Evolutionary conservation across 148 eudicot genomes (phyloP).

Genomic region (Salicornia ramosissima): DNA sequence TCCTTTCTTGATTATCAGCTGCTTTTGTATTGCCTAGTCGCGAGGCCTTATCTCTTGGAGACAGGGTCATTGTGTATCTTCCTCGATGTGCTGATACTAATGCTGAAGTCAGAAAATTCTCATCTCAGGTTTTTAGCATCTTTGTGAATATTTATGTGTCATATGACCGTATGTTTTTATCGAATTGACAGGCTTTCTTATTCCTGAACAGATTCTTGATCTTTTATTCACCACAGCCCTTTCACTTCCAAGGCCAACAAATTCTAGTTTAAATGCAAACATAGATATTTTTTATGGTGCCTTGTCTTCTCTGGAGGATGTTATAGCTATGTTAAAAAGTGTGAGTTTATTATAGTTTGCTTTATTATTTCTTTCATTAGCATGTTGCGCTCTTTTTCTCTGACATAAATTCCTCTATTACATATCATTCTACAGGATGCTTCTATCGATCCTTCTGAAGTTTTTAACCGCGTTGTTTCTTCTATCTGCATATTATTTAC

Average conservation of each 20-base stretch:
- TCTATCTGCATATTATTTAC: constrained; percentile 72
- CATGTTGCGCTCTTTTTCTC: constrained; percentile 4
- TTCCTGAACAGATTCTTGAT: constrained; percentile 68
- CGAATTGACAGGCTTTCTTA: background rate
- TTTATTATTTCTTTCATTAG: background rate
- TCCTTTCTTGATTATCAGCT: constrained; percentile 45
- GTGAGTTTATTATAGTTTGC: constrained; percentile 37
- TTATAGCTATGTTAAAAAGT: constrained; percentile 81
- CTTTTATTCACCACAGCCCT: constrained; percentile 77
- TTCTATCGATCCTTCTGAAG: constrained; percentile 95
- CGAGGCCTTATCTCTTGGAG: constrained; percentile 85
- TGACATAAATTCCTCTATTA: constrained; percentile 11
- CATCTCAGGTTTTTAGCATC: constrained; percentile 63
- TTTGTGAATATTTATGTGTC: background rate
- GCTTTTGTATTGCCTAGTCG: constrained; percentile 91
- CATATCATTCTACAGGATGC: constrained; percentile 64
- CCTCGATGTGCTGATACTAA: constrained; percentile 92
- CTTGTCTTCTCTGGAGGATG: constrained; percentile 87
- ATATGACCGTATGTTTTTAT: background rate
- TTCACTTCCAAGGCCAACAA: constrained; percentile 68
- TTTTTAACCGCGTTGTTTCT: constrained; percentile 83
- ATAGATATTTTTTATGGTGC: constrained; percentile 66
- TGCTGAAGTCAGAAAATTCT: constrained; percentile 82
- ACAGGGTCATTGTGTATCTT: constrained; percentile 81
- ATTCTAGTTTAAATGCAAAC: constrained; percentile 45